phyloP scores from a whole-genome alignment of 495 filamentous ascomycete species.

The Letharia lupina region DNA sequence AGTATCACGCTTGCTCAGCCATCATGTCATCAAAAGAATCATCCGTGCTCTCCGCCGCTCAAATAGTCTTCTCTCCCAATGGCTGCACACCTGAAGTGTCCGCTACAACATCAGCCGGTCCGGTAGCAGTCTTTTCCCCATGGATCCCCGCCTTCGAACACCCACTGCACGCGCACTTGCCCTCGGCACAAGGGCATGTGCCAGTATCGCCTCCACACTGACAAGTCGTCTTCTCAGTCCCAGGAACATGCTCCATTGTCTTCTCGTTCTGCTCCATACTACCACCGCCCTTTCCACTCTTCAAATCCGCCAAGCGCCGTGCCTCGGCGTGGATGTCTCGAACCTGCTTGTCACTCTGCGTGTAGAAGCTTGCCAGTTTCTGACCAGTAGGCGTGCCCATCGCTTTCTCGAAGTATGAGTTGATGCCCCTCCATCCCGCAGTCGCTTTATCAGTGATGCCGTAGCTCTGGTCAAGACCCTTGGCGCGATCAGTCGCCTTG shows the following conservation, averaged over 20 bases:
- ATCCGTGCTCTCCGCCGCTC: not conserved
- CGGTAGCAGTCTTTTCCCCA: slow-evolving; percentile 26
- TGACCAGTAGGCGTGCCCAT: slow-evolving; percentile 74
- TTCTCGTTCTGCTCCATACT: slow-evolving; percentile 32
- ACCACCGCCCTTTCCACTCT: slow-evolving; percentile 53
- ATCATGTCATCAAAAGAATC: not conserved
- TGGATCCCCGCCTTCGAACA: slow-evolving; percentile 21
- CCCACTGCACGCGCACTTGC: slow-evolving; percentile 27
- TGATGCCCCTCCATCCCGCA: slow-evolving; percentile 56
- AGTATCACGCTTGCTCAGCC: slow-evolving; percentile 6
- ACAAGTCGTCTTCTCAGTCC: slow-evolving; percentile 27
- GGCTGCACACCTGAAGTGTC: slow-evolving; percentile 20
- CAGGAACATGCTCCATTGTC: slow-evolving; percentile 23
- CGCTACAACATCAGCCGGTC: slow-evolving; percentile 25
- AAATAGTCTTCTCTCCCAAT: slow-evolving; percentile 24
- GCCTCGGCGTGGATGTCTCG: slow-evolving; percentile 90
- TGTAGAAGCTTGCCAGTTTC: slow-evolving; percentile 79
- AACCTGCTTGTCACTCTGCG: slow-evolving; percentile 70
- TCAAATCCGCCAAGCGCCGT: slow-evolving; percentile 73
- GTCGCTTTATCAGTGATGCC: slow-evolving; percentile 59
- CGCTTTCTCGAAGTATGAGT: slow-evolving; percentile 88
- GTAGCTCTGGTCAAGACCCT: slow-evolving; percentile 65
- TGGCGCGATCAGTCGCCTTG: slow-evolving; percentile 70
- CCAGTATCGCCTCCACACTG: slow-evolving; percentile 26
- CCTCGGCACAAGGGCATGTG: slow-evolving; percentile 24